phyloP scores from a whole-genome alignment of 495 filamentous ascomycete genomes.

The Alectoria sarmentosa region DNA sequence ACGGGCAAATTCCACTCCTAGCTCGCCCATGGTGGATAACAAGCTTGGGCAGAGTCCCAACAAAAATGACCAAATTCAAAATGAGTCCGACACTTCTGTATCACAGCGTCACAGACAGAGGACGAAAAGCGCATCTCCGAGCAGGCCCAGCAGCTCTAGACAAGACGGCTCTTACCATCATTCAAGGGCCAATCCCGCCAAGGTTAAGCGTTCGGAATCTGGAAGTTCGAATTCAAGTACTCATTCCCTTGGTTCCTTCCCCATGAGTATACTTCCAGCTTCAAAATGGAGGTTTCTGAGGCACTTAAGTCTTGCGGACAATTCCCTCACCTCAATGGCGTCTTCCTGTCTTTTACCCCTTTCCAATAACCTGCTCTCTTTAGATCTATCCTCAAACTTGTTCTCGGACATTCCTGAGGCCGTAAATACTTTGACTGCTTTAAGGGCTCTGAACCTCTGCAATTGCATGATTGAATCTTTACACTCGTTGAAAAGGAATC shows the following conservation, averaged over 20 bases:
- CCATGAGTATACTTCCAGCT: conserved; percentile 58
- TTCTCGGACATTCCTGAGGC: conserved; percentile 89
- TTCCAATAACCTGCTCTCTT: conserved; percentile 75
- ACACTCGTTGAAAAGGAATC: conserved; percentile 77
- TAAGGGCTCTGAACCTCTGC: conserved; percentile 85
- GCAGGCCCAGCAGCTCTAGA: conserved; percentile 63
- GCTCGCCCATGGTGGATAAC: conserved; percentile 52
- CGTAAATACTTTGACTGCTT: conserved; percentile 67
- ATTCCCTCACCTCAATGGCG: conserved; percentile 72
- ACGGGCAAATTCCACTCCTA: conserved; percentile 53
- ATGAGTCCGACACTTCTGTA: conserved; percentile 41
- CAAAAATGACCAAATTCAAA: conserved; percentile 42
- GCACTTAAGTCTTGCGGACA: conserved; percentile 88
- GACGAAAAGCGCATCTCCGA: conserved; percentile 68
- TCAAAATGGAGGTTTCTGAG: conserved; percentile 92
- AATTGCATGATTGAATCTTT: conserved; percentile 97
- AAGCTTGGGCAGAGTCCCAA: conserved; percentile 40
- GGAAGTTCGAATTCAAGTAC: conserved; percentile 89
- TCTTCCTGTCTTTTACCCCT: conserved; percentile 69
- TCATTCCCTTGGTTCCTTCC: conserved; percentile 56
- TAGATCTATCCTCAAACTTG: conserved; percentile 87
- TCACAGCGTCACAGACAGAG: conserved; percentile 44
- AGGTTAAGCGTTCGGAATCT: conserved; percentile 84
- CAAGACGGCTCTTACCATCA: too few species aligned
- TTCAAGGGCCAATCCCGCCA: too few species aligned